A percentile compares a stretch with the other conserved stretches of the same genome.
These are phyloP conservation scores for Phytophthora kernoviae DNA, from an alignment of 352 stramenopile genomes.

Conservation along the genomic window DNA sequence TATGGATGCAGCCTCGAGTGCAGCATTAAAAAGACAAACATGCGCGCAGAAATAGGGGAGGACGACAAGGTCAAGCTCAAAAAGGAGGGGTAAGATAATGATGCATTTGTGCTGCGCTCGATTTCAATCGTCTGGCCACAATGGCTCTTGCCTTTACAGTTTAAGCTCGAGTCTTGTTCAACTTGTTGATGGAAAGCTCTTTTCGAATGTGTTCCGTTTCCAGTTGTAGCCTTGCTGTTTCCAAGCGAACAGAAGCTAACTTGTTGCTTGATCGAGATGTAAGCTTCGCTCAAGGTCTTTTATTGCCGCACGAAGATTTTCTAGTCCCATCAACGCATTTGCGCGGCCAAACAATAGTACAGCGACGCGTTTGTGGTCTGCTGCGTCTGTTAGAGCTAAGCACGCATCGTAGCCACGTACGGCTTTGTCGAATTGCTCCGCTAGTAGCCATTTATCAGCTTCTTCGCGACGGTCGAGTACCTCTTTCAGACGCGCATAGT, in stretches of 20 bases:
- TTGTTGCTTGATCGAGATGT: slow-evolving; percentile 22
- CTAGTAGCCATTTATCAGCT: slow-evolving; percentile 22
- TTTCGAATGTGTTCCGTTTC: slow-evolving; percentile 19
- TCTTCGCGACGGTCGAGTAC: slow-evolving; percentile 22
- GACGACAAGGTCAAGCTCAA: slow-evolving; percentile 38
- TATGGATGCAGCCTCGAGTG: slow-evolving; percentile 33
- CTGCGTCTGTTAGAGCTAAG: slow-evolving; percentile 17
- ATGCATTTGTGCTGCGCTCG: too few species aligned
- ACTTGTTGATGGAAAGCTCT: slow-evolving; percentile 11
- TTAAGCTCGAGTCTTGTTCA: neutral
- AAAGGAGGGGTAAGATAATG: slow-evolving; percentile 8
- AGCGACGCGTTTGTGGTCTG: slow-evolving; percentile 17
- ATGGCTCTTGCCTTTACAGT: too few species aligned
- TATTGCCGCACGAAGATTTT: slow-evolving; percentile 15
- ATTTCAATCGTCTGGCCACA: too few species aligned
- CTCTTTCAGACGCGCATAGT: slow-evolving; percentile 11
- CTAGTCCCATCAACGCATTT: slow-evolving; percentile 22
- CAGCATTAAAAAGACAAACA: slow-evolving; percentile 36
- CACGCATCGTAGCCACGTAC: slow-evolving; percentile 24
- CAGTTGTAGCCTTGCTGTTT: slow-evolving; percentile 24
- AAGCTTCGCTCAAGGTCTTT: slow-evolving; percentile 25
- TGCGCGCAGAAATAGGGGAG: slow-evolving; percentile 39
- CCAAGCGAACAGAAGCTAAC: slow-evolving; percentile 17
- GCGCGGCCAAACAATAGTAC: slow-evolving; percentile 26
- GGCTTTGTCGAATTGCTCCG: slow-evolving; percentile 20